Evolutionary conservation across 2,329 filamentous ascomycete species (phyloP).

Genomic region (Fusarium chuoi): DNA sequence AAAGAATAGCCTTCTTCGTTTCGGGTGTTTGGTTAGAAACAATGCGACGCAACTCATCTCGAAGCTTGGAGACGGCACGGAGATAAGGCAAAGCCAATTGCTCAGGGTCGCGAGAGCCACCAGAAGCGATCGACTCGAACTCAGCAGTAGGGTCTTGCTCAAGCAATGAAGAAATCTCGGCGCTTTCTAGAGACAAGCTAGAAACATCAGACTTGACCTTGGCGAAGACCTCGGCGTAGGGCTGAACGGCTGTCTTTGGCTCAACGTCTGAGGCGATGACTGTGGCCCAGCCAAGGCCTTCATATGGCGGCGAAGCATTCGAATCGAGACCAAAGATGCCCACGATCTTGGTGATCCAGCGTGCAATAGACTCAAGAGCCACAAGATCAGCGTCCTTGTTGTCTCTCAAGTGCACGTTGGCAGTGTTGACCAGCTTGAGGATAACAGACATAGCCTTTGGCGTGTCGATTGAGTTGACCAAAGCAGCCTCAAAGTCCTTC

Average conservation of each 20-base stretch:
- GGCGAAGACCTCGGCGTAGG: slow-evolving; percentile 58
- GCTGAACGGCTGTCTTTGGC: slow-evolving; percentile 57
- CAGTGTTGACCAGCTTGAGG: slow-evolving; percentile 78
- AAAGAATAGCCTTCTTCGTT: slow-evolving; percentile 77
- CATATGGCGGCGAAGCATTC: slow-evolving; percentile 63
- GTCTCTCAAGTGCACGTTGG: slow-evolving; percentile 70
- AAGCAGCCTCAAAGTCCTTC: slow-evolving; percentile 65
- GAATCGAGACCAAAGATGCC: slow-evolving; percentile 85
- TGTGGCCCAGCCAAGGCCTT: slow-evolving; percentile 67
- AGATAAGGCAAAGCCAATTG: slow-evolving; percentile 66
- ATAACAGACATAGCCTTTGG: slow-evolving; percentile 82
- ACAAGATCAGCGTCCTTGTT: slow-evolving; percentile 59
- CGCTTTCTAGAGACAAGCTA: slow-evolving; percentile 60
- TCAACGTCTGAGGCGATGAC: slow-evolving; percentile 53
- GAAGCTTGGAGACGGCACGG: slow-evolving; percentile 64
- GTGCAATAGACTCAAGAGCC: slow-evolving; percentile 68
- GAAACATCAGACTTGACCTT: slow-evolving; percentile 59
- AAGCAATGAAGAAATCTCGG: slow-evolving; percentile 56
- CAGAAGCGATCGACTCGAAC: slow-evolving; percentile 56
- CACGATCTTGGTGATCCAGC: slow-evolving; percentile 85
- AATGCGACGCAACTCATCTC: slow-evolving; percentile 70
- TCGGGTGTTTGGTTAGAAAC: slow-evolving; percentile 57
- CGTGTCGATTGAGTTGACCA: slow-evolving; percentile 90
- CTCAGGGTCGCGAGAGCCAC: slow-evolving; percentile 62
- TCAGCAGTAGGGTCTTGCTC: slow-evolving; percentile 57